Percentiles rank a stretch among this genome's conserved stretches.
phyloP scores from a whole-genome alignment of 176 grass and related monocot species.

The Oryza rufipogon region DNA sequence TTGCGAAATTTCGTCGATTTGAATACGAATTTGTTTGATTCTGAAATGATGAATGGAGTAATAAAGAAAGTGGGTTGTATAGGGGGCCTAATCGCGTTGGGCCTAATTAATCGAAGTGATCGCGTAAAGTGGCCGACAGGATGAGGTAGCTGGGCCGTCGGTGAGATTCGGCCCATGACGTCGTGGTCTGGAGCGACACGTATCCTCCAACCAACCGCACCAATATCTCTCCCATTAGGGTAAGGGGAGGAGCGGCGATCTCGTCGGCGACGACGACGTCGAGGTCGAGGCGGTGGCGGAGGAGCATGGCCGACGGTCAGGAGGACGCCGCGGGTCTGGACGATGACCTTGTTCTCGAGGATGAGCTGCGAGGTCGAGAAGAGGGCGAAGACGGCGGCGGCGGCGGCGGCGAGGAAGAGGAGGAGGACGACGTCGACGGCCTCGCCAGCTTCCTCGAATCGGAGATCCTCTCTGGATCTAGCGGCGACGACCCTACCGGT shows the following conservation, averaged over 20 bases:
- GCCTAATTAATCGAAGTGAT: background rate
- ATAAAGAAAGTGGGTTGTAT: background rate
- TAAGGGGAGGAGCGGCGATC: conserved; percentile 33
- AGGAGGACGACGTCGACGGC: conserved; percentile 67
- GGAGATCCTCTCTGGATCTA: conserved; percentile 76
- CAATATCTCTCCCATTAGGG: conserved; percentile 43
- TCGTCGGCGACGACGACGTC: conserved; percentile 35
- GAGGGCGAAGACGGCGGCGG: background rate
- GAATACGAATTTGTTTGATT: background rate
- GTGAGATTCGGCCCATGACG: conserved; percentile 40
- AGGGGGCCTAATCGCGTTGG: background rate
- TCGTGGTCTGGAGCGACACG: conserved; percentile 31
- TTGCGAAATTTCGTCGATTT: background rate
- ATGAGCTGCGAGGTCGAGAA: background rate
- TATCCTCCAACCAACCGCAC: conserved; percentile 43
- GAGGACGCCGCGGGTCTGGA: background rate
- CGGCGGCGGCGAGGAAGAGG: conserved; percentile 30
- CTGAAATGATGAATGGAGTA: background rate
- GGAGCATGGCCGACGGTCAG: conserved; percentile 35
- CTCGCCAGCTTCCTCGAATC: conserved; percentile 85
- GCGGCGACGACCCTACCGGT: conserved; percentile 23
- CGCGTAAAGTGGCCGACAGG: background rate
- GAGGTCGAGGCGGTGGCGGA: background rate
- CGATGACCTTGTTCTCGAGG: background rate
- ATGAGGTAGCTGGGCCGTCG: background rate